Conservation (phyloP, 305 asterid genomes). For the Nicotiana rustica region DNA sequence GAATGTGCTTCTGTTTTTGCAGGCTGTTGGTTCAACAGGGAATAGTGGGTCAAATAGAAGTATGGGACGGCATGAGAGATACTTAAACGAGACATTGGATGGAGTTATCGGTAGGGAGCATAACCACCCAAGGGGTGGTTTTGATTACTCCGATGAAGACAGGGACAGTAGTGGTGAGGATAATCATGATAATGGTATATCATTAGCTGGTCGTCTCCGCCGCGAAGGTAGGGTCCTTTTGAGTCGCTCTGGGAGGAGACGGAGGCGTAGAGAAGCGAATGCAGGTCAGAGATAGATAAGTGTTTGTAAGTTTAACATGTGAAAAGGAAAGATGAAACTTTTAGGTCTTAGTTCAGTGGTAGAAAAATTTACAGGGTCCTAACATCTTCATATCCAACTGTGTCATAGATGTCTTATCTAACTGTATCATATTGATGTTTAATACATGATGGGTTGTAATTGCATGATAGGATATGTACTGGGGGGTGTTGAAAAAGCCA, state of each 20-base stretch:
- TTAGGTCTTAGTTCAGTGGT: constrained; percentile 48
- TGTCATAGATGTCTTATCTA: no score
- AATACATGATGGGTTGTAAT: not conserved
- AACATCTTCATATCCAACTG: not conserved
- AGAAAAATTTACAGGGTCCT: not conserved
- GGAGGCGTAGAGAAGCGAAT: constrained; percentile 63
- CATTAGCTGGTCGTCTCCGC: constrained; percentile 60
- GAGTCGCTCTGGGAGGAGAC: constrained; percentile 74
- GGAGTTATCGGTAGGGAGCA: constrained; percentile 40
- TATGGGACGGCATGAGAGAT: constrained; percentile 53
- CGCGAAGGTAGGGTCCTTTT: constrained; percentile 63
- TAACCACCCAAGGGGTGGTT: constrained; percentile 26
- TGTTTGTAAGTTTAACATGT: constrained; percentile 41
- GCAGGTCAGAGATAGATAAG: constrained; percentile 45
- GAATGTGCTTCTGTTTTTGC: constrained; percentile 81
- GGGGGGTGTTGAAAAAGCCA: not conserved
- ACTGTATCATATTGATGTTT: not conserved
- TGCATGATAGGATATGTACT: not conserved
- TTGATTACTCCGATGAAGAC: constrained; percentile 56
- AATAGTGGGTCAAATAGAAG: constrained; percentile 41
- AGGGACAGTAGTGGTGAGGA: constrained; percentile 50
- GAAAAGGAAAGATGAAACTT: constrained; percentile 29
- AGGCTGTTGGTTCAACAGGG: constrained; percentile 77
- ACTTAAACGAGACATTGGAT: constrained; percentile 37
- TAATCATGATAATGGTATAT: constrained; percentile 44